Conservation (phyloP, 176 grass and related monocot species). For the Leersia perrieri region DNA sequence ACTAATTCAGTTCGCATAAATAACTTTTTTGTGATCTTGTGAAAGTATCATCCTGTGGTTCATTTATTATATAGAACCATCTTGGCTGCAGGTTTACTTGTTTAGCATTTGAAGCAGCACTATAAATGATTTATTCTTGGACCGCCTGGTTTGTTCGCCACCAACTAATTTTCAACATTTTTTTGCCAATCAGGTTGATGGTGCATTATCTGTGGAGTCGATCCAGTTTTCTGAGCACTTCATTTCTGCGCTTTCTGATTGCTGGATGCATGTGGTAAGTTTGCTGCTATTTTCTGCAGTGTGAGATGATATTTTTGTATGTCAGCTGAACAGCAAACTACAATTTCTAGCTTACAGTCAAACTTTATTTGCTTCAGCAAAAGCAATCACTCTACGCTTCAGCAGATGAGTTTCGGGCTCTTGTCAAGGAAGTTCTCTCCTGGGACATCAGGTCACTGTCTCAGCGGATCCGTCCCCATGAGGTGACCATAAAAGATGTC, state of each 20-base stretch:
- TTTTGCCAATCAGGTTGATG: slow-evolving; percentile 53
- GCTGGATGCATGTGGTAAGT: slow-evolving; percentile 72
- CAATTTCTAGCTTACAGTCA: neutral
- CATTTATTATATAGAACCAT: neutral
- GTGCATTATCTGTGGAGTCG: slow-evolving; percentile 57
- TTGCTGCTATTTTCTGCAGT: neutral
- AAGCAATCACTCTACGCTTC: slow-evolving; percentile 62
- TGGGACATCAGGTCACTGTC: slow-evolving; percentile 93
- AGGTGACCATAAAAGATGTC: slow-evolving; percentile 9
- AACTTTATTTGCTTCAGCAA: slow-evolving; percentile 47
- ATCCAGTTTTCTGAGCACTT: slow-evolving; percentile 62
- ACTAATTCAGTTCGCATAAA: neutral
- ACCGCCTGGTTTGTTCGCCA: neutral
- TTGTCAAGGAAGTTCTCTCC: slow-evolving; percentile 75
- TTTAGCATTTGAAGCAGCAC: neutral
- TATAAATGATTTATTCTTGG: neutral
- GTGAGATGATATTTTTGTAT: neutral
- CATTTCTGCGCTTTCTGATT: slow-evolving; percentile 49
- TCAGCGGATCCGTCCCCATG: slow-evolving; percentile 65
- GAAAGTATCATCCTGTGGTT: neutral
- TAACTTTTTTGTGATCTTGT: neutral
- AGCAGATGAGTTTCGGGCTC: slow-evolving; percentile 58
- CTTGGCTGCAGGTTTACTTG: neutral
- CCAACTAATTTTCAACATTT: slow-evolving; percentile 22
- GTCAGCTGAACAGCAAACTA: neutral